These are phyloP conservation scores for Solanum hybrid DNA, from an alignment of 305 asterid species.

Conservation along the genomic window DNA sequence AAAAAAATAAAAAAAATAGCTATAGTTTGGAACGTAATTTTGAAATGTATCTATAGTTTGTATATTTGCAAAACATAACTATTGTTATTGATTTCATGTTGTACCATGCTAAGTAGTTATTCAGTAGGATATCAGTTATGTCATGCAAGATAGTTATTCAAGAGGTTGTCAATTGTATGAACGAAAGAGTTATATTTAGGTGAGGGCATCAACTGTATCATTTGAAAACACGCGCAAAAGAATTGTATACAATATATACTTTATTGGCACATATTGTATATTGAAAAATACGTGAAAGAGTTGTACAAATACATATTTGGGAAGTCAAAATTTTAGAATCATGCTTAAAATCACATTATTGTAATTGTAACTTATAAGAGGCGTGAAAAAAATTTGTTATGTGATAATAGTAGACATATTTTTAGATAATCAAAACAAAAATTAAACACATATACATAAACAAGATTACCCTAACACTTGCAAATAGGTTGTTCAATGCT, in stretches of 20 bases:
- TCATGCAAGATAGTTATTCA: not conserved
- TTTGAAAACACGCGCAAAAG: fast-evolving
- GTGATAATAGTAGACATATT: not conserved
- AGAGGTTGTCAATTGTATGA: not conserved
- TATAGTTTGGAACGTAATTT: not conserved
- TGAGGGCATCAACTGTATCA: not conserved
- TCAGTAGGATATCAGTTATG: not conserved
- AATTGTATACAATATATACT: not conserved
- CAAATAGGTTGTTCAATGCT: not conserved
- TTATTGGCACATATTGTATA: not conserved
- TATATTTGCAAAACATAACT: not conserved
- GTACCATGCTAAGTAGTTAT: too few relatives aligned
- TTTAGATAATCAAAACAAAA: not conserved
- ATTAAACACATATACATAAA: not conserved
- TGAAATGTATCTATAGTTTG: not conserved
- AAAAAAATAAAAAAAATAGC: too few relatives aligned
- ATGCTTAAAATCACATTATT: not conserved
- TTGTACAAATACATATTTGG: not conserved
- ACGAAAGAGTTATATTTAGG: not conserved
- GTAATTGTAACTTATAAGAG: not conserved
- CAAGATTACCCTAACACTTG: not conserved
- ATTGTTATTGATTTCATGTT: not conserved
- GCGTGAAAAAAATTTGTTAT: not conserved
- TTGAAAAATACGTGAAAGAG: not conserved
- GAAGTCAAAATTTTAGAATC: not conserved